A percentile compares a stretch with the other conserved stretches of the same genome.
Evolutionary conservation across 2,329 filamentous ascomycete species (phyloP).

Genomic region (Aplosporella prunicola): DNA sequence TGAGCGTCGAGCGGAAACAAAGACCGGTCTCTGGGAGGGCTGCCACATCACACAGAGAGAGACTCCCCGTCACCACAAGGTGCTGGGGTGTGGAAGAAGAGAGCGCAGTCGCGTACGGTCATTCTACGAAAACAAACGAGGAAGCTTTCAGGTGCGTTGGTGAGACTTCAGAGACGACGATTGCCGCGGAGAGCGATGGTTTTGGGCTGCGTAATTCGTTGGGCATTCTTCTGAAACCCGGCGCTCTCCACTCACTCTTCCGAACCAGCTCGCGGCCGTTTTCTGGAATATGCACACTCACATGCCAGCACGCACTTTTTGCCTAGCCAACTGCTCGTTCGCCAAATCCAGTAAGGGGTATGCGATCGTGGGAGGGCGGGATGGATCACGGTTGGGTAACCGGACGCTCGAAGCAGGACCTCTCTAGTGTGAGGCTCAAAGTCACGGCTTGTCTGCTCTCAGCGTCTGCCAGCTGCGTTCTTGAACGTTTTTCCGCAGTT

Average conservation of each 20-base stretch:
- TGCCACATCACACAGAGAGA: slow-evolving; percentile 73
- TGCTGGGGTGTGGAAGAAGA: slow-evolving; percentile 11
- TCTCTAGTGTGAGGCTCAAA: slow-evolving; percentile 34
- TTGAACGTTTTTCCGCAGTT: not conserved
- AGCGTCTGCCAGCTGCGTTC: slow-evolving; percentile 1
- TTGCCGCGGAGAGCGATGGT: slow-evolving; percentile 3
- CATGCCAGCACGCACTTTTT: slow-evolving; percentile 6
- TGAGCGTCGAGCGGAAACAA: slow-evolving; percentile 66
- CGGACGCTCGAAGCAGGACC: slow-evolving; percentile 22
- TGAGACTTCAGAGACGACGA: slow-evolving; percentile 2
- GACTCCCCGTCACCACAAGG: slow-evolving; percentile 19
- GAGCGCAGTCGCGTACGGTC: slow-evolving; percentile 13
- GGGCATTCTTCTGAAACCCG: slow-evolving; percentile 3
- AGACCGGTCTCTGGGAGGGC: slow-evolving; percentile 86
- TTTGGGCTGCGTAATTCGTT: slow-evolving; percentile 2
- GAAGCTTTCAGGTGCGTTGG: too few species aligned
- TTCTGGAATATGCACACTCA: slow-evolving; percentile 2
- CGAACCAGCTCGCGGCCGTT: not conserved
- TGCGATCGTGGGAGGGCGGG: slow-evolving; percentile 6
- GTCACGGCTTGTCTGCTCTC: slow-evolving; percentile 28
- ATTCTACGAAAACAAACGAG: slow-evolving; percentile 22
- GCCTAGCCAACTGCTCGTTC: slow-evolving; percentile 11
- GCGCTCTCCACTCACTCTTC: not conserved
- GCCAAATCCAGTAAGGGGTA: slow-evolving; percentile 11
- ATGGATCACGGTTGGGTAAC: slow-evolving; percentile 11